Percentiles rank a stretch among this genome's conserved stretches.
Evolutionary conservation across 805 yeast genomes (phyloP).

Genomic region (Metschnikowia rubicola): DNA sequence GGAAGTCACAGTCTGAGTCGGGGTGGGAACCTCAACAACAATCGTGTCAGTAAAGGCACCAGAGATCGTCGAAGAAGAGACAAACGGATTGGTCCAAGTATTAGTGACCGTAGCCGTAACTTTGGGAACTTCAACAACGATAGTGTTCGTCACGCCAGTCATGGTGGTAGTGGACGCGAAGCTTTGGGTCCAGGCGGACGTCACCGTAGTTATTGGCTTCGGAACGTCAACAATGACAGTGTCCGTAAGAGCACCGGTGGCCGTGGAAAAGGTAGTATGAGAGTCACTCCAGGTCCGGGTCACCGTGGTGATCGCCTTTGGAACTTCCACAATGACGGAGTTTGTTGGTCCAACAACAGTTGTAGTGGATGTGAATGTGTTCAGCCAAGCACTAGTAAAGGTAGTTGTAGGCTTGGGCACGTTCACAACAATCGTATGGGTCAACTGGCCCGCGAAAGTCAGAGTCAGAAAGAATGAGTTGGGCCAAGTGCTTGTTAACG

Average conservation of each 20-base stretch:
- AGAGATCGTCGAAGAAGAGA: no score
- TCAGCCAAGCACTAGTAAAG: not conserved
- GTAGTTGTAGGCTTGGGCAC: not conserved
- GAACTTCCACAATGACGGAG: not conserved
- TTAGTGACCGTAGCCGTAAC: constrained; percentile 4
- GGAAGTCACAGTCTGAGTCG: constrained; percentile 10
- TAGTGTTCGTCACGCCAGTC: constrained; percentile 6
- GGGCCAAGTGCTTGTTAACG: not conserved
- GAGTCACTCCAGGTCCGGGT: not conserved
- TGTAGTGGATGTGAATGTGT: not conserved
- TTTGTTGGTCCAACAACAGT: not conserved
- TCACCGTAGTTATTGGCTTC: not conserved
- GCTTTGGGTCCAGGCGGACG: not conserved
- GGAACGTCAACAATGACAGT: not conserved
- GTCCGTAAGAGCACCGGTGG: not conserved
- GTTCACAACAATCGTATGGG: not conserved
- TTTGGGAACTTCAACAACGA: constrained; percentile 5
- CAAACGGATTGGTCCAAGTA: constrained; percentile 6
- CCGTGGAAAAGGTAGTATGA: not conserved
- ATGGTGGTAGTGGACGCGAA: not conserved
- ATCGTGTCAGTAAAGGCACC: not conserved
- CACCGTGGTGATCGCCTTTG: not conserved
- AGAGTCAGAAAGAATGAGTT: not conserved
- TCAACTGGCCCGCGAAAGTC: not conserved
- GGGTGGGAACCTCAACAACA: constrained; percentile 4